Evolutionary conservation across 352 stramenopile genomes (phyloP), one percentile per base, ranked within the genome.

Genomic region (Blastocystis sp.): DNA sequence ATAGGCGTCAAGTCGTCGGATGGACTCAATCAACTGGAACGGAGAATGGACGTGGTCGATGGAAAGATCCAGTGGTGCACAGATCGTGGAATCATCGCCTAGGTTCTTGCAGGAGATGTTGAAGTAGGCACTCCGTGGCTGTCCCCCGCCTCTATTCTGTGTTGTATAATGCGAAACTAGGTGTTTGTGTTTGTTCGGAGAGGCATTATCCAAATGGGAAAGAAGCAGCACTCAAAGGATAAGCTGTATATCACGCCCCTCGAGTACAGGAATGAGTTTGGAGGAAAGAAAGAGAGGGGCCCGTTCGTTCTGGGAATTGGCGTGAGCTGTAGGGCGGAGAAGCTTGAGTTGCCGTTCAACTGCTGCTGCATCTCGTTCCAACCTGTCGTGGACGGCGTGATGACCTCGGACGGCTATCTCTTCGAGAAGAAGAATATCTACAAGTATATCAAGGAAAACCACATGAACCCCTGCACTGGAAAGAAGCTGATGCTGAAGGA

Each of bases 281-380:
- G 94, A 60, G 94, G 94, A 79, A 96, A 97, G 91, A 97, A 97
- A 89, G 91, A 92, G 60, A 91, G 94, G 34, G 89, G 68, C n/a
- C 45, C 40, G 24, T 62, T 2, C 28, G 24, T 17, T 34, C 52
- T 65, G 10, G 42, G 9, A 4, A 43, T n/a, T 19, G 38, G 10
- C 45, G 28, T 40, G 14, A 45, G 14, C 10, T 60, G 45, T 79
- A 78, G 68, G 34, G 60, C 89, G 21, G 80, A 91, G 59, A 81
- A 90, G 78, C 62, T 89, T 94, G 93, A 93, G 14, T 91, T 99
- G 42, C 95, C 96, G 52, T 99, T 98, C 91, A 95, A 98, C 89
- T 98, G 96, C 92, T 99, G 97, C 90, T 95, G 96, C 34, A 94
- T 99, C 89, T 98, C 94, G 1, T 92, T 99, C 64, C 94, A 96